phyloP scores from a whole-genome alignment of 257 asterid species.

The Haberlea rhodopensis region DNA sequence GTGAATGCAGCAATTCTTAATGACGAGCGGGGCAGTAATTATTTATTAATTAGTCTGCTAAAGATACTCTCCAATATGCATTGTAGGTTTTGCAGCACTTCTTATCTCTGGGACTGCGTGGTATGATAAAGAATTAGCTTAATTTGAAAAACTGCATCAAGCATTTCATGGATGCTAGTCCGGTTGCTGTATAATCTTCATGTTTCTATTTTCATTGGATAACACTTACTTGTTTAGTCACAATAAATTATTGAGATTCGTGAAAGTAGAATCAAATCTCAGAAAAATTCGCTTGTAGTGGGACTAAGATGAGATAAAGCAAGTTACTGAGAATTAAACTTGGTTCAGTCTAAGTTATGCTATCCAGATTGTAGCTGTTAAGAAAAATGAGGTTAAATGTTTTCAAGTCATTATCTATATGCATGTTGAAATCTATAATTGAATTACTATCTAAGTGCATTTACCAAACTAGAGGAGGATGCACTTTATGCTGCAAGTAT shows the following conservation, averaged over 20 bases:
- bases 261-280: background rate
- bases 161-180: conserved; percentile 1
- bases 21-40: conserved; percentile 63
- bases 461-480: background rate
- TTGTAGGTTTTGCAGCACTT: conserved; percentile 38
- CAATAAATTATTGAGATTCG: background rate
- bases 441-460: background rate
- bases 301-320: background rate
- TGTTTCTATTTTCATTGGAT: background rate
- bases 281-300: background rate
- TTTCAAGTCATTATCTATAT: background rate
- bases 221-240: background rate
- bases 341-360: background rate
- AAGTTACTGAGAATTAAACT: background rate
- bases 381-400: background rate
- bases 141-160: background rate
- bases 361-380: background rate
- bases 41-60: conserved; percentile 71
- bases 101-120: background rate
- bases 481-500: background rate
- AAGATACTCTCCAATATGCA: conserved; percentile 84
- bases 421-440: conserved; percentile 3
- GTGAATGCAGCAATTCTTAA: conserved; percentile 42
- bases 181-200: background rate
- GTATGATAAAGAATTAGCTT: conserved; percentile 15